These are phyloP conservation scores for Fusarium incarnatum DNA, from an alignment of 2,329 filamentous ascomycete genomes.

Conservation along the genomic window DNA sequence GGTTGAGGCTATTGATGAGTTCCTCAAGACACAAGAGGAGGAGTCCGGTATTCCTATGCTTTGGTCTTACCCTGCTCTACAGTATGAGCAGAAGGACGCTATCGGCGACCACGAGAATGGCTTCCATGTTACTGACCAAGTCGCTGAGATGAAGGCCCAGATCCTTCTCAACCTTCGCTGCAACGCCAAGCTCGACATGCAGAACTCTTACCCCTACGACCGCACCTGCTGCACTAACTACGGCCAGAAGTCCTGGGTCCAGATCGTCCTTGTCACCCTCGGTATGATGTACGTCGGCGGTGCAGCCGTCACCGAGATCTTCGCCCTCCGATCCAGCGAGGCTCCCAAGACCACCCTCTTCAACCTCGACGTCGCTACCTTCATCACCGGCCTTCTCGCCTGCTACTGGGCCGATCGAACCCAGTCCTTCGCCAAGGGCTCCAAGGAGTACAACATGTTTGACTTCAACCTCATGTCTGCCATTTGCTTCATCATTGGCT, in stretches of 20 bases:
- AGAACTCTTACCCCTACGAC: constrained; percentile 57
- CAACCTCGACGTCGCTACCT: constrained; percentile 41
- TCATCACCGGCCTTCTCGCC: constrained; percentile 41
- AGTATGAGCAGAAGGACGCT: constrained; percentile 27
- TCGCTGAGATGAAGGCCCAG: constrained; percentile 50
- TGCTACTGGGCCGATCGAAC: constrained; percentile 50
- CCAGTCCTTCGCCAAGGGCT: constrained; percentile 46
- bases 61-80: constrained; percentile 37
- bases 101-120: constrained; percentile 39
- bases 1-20: constrained; percentile 34
- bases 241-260: constrained; percentile 41
- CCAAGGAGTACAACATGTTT: constrained; percentile 38
- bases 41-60: constrained; percentile 34
- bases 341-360: constrained; percentile 26
- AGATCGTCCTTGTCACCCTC: constrained; percentile 38
- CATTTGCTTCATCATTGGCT: constrained; percentile 28
- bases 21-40: constrained; percentile 23
- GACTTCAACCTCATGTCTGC: constrained; percentile 41
- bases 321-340: constrained; percentile 21
- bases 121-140: constrained; percentile 47
- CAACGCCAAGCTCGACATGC: constrained; percentile 54
- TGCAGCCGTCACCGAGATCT: constrained; percentile 28
- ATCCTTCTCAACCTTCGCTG: constrained; percentile 67
- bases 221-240: constrained; percentile 67
- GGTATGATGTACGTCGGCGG: constrained; percentile 33